Evolutionary conservation across 2,329 filamentous ascomycete genomes (phyloP).

Genomic region (Pestalotiopsis sp.): DNA sequence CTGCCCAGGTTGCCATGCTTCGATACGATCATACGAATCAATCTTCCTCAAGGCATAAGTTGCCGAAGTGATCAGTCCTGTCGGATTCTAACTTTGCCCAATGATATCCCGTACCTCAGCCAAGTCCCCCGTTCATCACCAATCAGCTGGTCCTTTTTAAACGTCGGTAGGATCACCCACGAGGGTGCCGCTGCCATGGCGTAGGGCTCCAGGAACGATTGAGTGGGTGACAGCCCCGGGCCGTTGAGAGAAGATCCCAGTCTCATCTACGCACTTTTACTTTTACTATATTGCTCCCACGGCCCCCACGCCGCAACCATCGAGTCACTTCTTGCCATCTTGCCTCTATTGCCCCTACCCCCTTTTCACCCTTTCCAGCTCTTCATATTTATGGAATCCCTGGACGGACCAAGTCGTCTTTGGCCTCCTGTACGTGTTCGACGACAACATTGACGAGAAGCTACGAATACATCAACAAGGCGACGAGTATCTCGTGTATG

Average conservation of each 20-base stretch:
- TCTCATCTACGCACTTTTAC: background rate
- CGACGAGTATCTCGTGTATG: background rate
- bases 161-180: background rate
- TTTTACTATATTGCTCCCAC: background rate
- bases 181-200: background rate
- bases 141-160: background rate
- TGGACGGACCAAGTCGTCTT: background rate
- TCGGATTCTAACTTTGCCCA: background rate
- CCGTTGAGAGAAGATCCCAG: background rate
- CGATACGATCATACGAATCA: background rate
- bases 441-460: background rate
- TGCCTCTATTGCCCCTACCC: background rate
- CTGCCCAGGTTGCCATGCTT: background rate
- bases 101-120: background rate
- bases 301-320: background rate
- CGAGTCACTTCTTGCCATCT: background rate
- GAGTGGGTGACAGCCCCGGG: background rate
- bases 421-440: background rate
- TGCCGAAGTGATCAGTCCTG: background rate
- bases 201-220: background rate
- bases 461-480: background rate
- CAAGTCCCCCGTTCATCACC: background rate
- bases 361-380: background rate
- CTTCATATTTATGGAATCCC: background rate
- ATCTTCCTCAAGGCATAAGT: background rate